Evolutionary conservation across 2,329 filamentous ascomycete species (phyloP), one percentile per base, ranked within the genome.

Genomic region (Diaporthe batatas): DNA sequence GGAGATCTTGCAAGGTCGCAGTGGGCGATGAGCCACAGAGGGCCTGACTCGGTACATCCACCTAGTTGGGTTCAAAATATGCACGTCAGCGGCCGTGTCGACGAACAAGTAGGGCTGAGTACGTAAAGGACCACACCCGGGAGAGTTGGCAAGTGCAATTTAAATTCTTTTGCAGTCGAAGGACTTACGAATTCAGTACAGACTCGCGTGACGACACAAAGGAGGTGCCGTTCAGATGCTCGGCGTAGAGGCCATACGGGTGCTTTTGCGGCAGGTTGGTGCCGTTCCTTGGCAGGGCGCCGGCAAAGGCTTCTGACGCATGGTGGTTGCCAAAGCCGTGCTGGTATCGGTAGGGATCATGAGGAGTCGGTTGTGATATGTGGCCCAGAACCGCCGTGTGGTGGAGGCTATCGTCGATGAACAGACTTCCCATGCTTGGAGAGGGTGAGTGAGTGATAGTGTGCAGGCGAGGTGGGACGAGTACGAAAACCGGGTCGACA

Each of bases 11-110:
- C 49, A 73, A 34, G 71, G 71, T 64, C 42, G 71, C 23, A 70
- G n/a, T n/a, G 71, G 57, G 34, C 67, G 55, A 65, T 77, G 77
- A n/a, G 76, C 77, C 39, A 80, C 78, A 7, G 78, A 79, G 21
- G 80, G 79, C 39, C 76, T 74, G 59, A 80, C 78, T 51, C 78
- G 79, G 59, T 80, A 80, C 64, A 80, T 78, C 78, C 79, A 79
- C n/a, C 71, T 73, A 55, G 39, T 53, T 71, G 58, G 57, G 21
- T 39, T 42, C 68, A 44, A 44, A 6, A 32, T 44, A 70, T 57
- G 47, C 57, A 73, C 62, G 71, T 73, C 67, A 73, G 49, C 25
- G 23, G 23, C n/a, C 6, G 47, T 55, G 34, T 36, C 5, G 39
- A 44, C 18, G 23, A 44, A 32, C 34, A 47, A 32, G 34, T 69